Percentiles rank a stretch among this genome's conserved stretches.
Evolutionary conservation across 2,329 filamentous ascomycete species (phyloP).

Genomic region (Ophiostoma australiae): DNA sequence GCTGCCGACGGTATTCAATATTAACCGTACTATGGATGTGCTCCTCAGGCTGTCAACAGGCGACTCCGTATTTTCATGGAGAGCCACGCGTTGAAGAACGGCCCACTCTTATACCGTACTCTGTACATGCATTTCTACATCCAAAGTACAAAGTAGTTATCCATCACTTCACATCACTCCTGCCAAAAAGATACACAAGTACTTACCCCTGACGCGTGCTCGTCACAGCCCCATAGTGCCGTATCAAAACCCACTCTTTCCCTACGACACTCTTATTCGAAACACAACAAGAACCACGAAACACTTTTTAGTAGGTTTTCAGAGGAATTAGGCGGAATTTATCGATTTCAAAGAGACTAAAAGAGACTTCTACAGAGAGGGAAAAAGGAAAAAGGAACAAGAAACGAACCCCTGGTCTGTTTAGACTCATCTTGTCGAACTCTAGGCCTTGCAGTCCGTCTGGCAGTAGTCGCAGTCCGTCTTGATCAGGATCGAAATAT

Average conservation of each 20-base stretch:
- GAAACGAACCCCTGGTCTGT: neutral
- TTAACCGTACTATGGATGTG: neutral
- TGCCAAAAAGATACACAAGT: conserved; percentile 1
- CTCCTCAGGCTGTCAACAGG: neutral
- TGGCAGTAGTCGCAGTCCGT: neutral
- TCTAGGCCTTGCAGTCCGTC: neutral
- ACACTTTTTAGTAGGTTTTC: neutral
- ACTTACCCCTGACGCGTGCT: conserved; percentile 14
- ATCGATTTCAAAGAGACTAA: neutral
- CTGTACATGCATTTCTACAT: too few relatives aligned
- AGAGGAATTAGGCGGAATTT: neutral
- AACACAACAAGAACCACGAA: conserved; percentile 10
- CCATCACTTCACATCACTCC: neutral
- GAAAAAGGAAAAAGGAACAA: neutral
- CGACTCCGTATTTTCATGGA: neutral
- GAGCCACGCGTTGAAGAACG: conserved; percentile 9
- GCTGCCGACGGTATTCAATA: neutral
- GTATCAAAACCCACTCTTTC: neutral
- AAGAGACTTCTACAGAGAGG: neutral
- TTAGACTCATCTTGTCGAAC: neutral
- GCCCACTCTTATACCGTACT: neutral
- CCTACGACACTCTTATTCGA: conserved; percentile 9
- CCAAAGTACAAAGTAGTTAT: too few relatives aligned
- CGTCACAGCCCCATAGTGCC: neutral
- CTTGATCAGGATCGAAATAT: neutral